Evolutionary conservation across 1,284 basidiomycete genomes (phyloP), one percentile per base, ranked within the genome.

Genomic region (Trichosporon faecale): DNA sequence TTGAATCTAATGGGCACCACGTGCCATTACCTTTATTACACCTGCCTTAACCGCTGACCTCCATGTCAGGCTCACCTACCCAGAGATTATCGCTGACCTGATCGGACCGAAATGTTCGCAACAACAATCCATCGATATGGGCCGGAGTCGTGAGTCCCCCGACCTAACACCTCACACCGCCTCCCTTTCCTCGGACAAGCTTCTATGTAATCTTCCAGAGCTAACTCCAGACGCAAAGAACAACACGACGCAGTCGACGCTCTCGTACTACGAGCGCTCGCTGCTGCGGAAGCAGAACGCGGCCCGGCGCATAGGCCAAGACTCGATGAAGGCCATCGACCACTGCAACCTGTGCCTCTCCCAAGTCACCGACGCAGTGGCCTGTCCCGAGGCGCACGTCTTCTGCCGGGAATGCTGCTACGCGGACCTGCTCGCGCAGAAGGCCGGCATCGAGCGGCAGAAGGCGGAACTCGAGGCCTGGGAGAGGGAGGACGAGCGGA

Each of bases 261-360:
- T 83, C 64, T 81, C 81, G 1, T 78, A 82, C 72, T 80, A 83
- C 67, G 83, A 84, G 70, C 79, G 83, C 27, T 76, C 79, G 8
- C 78, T 80, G 12, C 78, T 83, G 4, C 78, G 79, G 18, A 77
- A 78, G 63, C 75, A 77, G 37, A 73, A 70, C 35, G 76, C 73
- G 9, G 75, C 81, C 7, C 90, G 93, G 89, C 90, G 93, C 64
- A 84, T 96, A 79, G 93, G 93, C 52, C 89, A 91, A 79, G 94
- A 96, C 82, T 93, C 91, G 4, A 93, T 96, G 91, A 89, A 93
- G 55, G 88, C 87, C 37, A 93, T 94, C 79, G 92, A 95, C 81
- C 89, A 91, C 9, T 97, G 94, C 79, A 87, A 91, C 40, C 87
- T 95, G 18, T 96, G 94, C 79, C 85, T 96, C 33, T 89, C 92